A percentile compares a stretch with the other conserved stretches of the same genome.
Conservation (phyloP, 2,329 filamentous ascomycete species). For the Aspergillus ochraceoroseus region DNA sequence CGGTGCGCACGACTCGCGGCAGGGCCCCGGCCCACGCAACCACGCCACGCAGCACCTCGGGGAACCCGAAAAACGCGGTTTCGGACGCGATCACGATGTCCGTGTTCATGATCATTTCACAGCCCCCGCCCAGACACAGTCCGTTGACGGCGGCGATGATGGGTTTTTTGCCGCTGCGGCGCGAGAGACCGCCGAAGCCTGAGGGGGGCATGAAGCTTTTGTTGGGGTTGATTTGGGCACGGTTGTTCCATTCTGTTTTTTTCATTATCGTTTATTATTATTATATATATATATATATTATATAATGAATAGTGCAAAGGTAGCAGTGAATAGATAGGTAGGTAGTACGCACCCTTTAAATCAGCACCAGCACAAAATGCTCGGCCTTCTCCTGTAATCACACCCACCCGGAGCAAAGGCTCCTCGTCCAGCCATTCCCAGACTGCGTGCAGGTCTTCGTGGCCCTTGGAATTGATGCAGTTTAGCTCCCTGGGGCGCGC, state of each 20-base stretch:
- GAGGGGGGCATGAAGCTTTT: slow-evolving; percentile 25
- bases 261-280: background rate
- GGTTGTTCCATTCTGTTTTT: slow-evolving; percentile 34
- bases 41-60: slow-evolving; percentile 67
- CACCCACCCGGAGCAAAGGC: slow-evolving; percentile 37
- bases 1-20: slow-evolving; percentile 59
- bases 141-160: slow-evolving; percentile 73
- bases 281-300: background rate
- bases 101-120: slow-evolving; percentile 69
- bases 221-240: slow-evolving; percentile 16
- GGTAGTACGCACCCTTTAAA: slow-evolving; percentile 37
- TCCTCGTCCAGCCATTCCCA: slow-evolving; percentile 47
- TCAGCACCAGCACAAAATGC: slow-evolving; percentile 47
- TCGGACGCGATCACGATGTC: slow-evolving; percentile 62
- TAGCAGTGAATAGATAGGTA: background rate
- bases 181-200: slow-evolving; percentile 45
- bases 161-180: slow-evolving; percentile 56
- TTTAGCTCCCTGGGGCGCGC: slow-evolving; percentile 44
- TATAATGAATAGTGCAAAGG: background rate
- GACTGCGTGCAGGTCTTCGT: slow-evolving; percentile 41
- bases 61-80: slow-evolving; percentile 60
- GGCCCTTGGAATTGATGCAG: slow-evolving; percentile 42
- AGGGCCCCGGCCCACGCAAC: slow-evolving; percentile 67
- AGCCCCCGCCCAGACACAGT: slow-evolving; percentile 67
- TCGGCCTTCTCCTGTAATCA: slow-evolving; percentile 41